Evolutionary conservation across 805 yeast species (phyloP).

Genomic region (Candida incommunis): DNA sequence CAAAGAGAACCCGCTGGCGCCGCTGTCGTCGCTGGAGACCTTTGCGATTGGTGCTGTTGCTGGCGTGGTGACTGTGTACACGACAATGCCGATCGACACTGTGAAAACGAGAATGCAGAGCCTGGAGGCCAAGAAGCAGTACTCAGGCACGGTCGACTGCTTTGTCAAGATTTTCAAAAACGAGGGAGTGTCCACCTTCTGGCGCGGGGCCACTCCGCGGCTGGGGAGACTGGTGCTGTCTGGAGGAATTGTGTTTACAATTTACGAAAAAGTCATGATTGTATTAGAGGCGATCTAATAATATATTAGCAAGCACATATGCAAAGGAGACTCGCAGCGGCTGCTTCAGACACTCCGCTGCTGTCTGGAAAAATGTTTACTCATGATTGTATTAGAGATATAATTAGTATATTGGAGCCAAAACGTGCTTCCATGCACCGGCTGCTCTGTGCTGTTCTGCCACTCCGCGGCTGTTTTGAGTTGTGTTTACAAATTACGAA

Average conservation of each 20-base stretch:
- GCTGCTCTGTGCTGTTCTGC: no score
- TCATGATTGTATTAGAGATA: no score
- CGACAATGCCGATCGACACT: constrained; percentile 91
- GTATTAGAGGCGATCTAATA: constrained; percentile 20
- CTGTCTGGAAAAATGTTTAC: no score
- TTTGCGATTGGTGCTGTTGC: constrained; percentile 83
- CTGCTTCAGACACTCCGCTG: no score
- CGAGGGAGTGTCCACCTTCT: constrained; percentile 82
- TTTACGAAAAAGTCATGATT: constrained; percentile 78
- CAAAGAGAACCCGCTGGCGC: constrained; percentile 53
- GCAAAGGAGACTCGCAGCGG: no score
- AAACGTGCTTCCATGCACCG: no score
- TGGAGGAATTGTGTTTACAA: constrained; percentile 96
- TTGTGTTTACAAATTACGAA: no score
- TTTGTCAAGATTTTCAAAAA: constrained; percentile 65
- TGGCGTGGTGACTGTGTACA: constrained; percentile 74
- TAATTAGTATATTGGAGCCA: no score
- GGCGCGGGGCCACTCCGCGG: constrained; percentile 98
- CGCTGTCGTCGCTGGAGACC: constrained; percentile 65
- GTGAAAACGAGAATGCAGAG: constrained; percentile 97
- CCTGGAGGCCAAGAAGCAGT: constrained; percentile 56
- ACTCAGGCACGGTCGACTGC: constrained; percentile 68
- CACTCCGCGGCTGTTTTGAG: no score
- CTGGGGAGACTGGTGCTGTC: constrained; percentile 81
- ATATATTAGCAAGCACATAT: no score